Evolutionary conservation across 176 grass and related monocot genomes (phyloP).

Genomic region (Oryza rufipogon): DNA sequence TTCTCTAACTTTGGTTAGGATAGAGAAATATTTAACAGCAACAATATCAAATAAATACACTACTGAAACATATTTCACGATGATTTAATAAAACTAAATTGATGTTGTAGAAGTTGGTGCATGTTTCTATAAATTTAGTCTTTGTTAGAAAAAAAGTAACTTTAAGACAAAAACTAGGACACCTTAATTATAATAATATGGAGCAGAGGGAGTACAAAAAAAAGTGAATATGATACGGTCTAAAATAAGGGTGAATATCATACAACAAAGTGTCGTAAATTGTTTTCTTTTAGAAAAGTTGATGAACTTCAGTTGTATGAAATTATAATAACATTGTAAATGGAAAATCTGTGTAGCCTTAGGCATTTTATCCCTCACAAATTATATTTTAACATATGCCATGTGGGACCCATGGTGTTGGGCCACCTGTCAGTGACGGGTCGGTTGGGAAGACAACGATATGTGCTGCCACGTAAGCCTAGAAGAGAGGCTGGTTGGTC

Average conservation of each 20-base stretch:
- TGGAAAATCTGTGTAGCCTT: background rate
- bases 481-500: background rate
- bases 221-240: background rate
- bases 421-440: slow-evolving; percentile 17
- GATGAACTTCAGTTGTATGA: no score
- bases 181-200: no score
- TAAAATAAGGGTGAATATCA: background rate
- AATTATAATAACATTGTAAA: background rate
- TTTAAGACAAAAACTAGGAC: no score
- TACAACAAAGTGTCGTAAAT: background rate
- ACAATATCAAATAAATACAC: no score
- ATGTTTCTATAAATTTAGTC: no score
- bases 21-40: no score
- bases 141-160: no score
- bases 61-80: no score
- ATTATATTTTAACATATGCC: background rate
- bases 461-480: background rate
- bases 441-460: background rate
- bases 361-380: background rate
- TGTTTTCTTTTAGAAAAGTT: no score
- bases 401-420: background rate
- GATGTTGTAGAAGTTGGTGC: no score
- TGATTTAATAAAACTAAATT: no score
- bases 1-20: no score
- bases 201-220: background rate